Conservation (phyloP, 305 asterid species). For the Fraxinus latifolia region DNA sequence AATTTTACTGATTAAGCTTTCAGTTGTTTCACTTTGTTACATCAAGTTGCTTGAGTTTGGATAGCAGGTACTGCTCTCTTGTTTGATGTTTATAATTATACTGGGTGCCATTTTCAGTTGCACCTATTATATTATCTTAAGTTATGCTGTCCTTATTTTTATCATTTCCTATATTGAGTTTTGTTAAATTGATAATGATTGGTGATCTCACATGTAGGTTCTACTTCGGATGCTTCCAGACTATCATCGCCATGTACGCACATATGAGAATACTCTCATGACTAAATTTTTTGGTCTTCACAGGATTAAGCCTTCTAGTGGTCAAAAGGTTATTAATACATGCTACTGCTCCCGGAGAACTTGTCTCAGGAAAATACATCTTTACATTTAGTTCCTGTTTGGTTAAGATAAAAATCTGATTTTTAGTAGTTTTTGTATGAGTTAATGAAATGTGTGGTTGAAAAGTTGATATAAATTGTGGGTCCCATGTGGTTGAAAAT, state of each 20-base stretch:
- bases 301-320: constrained; percentile 90
- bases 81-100: not conserved
- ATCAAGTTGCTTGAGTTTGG: not conserved
- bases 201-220: constrained; percentile 51
- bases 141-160: not conserved
- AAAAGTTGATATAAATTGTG: not conserved
- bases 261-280: constrained; percentile 80
- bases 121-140: not conserved
- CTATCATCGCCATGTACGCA: constrained; percentile 74
- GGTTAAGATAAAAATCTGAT: not conserved
- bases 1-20: not conserved
- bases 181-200: constrained; percentile 21
- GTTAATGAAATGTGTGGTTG: not conserved
- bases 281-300: constrained; percentile 98
- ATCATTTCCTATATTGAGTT: not conserved
- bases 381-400: not conserved
- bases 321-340: constrained; percentile 71
- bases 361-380: not conserved
- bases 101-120: constrained; percentile 6
- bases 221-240: constrained; percentile 93
- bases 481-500: not conserved
- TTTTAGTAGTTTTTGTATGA: not conserved
- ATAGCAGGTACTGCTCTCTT: not conserved
- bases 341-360: constrained; percentile 10
- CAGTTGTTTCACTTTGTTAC: not conserved